Conservation (phyloP, 164 flowering plant genomes). For the Protea cynaroides region DNA sequence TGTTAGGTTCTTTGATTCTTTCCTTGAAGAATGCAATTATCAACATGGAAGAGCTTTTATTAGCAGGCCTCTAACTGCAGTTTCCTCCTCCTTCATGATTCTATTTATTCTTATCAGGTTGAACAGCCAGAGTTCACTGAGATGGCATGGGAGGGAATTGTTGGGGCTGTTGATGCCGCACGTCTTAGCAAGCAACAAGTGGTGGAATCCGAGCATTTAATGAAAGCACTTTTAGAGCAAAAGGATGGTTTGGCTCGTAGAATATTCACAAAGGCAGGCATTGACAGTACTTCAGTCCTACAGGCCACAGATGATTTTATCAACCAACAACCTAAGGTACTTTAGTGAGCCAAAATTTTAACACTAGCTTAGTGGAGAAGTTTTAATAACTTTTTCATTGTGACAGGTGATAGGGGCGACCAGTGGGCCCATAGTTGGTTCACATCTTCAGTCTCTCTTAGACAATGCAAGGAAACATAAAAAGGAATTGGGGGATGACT, state of each 20-base stretch:
- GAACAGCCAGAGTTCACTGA: slow-evolving; percentile 68
- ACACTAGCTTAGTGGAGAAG: background rate
- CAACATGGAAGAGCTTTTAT: too few relatives aligned
- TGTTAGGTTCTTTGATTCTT: too few relatives aligned
- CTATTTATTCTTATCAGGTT: slow-evolving; percentile 25
- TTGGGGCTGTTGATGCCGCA: slow-evolving; percentile 85
- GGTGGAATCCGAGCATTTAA: slow-evolving; percentile 89
- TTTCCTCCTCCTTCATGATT: background rate
- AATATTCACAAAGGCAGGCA: slow-evolving; percentile 82
- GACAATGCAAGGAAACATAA: slow-evolving; percentile 62
- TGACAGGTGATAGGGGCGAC: slow-evolving; percentile 74
- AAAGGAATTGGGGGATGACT: slow-evolving; percentile 78
- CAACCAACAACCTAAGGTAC: slow-evolving; percentile 74
- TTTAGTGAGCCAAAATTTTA: background rate
- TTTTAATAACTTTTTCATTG: slow-evolving; percentile 1
- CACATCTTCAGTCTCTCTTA: slow-evolving; percentile 47
- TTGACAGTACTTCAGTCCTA: slow-evolving; percentile 75
- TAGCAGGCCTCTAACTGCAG: too few relatives aligned
- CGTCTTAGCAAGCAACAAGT: slow-evolving; percentile 64
- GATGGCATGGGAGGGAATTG: slow-evolving; percentile 92
- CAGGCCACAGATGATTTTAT: slow-evolving; percentile 83
- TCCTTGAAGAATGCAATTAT: too few relatives aligned
- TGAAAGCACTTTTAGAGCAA: slow-evolving; percentile 94
- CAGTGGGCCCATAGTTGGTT: slow-evolving; percentile 67
- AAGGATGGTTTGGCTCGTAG: slow-evolving; percentile 91